Conservation (phyloP, 495 filamentous ascomycete species). For the Lichenothelia convexa region DNA sequence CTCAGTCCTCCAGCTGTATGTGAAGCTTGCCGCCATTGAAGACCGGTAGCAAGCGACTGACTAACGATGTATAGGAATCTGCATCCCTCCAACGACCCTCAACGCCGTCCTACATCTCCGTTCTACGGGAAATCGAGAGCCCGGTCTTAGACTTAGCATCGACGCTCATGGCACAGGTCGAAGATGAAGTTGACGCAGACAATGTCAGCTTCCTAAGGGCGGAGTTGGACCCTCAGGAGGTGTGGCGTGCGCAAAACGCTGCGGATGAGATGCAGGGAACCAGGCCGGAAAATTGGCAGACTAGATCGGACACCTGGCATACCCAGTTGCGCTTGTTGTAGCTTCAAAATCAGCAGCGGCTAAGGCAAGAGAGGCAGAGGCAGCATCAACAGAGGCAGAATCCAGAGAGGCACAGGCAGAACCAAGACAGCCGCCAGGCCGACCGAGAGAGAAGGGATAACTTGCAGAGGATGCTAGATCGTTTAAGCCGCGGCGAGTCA, state of each 20-base stretch:
- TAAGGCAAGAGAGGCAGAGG: not conserved
- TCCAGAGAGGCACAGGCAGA: no score
- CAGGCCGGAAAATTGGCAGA: no score
- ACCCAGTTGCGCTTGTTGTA: not conserved
- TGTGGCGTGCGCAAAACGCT: conserved; percentile 14
- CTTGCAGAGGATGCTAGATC: conserved; percentile 17
- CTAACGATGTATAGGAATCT: no score
- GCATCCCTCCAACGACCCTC: no score
- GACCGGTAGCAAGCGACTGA: no score
- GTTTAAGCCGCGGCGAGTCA: conserved; percentile 15
- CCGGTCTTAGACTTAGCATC: conserved; percentile 30
- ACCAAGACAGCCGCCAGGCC: no score
- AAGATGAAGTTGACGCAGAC: conserved; percentile 38
- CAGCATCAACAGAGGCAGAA: no score
- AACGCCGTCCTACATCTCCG: conserved; percentile 18
- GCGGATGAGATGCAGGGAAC: not conserved
- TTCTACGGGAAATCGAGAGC: conserved; percentile 21
- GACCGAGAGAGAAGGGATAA: conserved; percentile 1
- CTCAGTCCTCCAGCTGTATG: no score
- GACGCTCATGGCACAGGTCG: conserved; percentile 26
- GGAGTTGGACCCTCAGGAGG: conserved; percentile 17
- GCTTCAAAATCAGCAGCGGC: not conserved
- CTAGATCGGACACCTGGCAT: no score
- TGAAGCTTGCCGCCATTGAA: no score
- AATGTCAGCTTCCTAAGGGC: conserved; percentile 41